A percentile compares a stretch with the other conserved stretches of the same genome.
Conservation (phyloP, 371 early-diverging fungal genomes). For the Nematocida displodere region DNA sequence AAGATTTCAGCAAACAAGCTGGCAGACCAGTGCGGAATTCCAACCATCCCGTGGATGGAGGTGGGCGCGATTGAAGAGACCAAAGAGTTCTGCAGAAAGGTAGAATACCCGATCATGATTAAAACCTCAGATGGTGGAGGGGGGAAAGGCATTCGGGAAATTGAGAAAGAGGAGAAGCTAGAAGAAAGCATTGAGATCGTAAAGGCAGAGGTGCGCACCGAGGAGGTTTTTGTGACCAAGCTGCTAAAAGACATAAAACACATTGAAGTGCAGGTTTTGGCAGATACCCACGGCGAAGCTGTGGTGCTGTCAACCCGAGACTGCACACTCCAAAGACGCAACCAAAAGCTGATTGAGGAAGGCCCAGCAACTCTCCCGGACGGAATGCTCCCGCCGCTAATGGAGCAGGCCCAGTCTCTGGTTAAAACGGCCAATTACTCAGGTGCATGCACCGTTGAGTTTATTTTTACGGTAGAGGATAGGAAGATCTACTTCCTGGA, state of each 20-base stretch:
- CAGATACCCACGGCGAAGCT: constrained; percentile 87
- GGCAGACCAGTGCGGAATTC: constrained; percentile 85
- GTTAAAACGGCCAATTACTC: constrained; percentile 85
- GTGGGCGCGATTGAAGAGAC: constrained; percentile 67
- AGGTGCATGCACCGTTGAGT: constrained; percentile 95
- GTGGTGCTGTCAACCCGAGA: constrained; percentile 92
- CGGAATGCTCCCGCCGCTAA: constrained; percentile 76
- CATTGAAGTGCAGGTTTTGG: constrained; percentile 87
- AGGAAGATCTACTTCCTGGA: constrained; percentile 88
- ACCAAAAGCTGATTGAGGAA: constrained; percentile 92
- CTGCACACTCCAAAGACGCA: constrained; percentile 93
- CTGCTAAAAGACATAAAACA: constrained; percentile 84
- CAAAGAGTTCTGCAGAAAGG: constrained; percentile 71
- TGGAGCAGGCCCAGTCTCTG: constrained; percentile 82
- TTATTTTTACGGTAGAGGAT: constrained; percentile 76
- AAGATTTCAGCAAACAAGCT: constrained; percentile 94
- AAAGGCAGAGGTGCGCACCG: constrained; percentile 71
- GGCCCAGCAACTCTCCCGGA: constrained; percentile 70
- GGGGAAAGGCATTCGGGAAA: constrained; percentile 70
- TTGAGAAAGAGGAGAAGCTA: constrained; percentile 9
- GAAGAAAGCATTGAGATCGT: constrained; percentile 63
- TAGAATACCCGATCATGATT: constrained; percentile 89
- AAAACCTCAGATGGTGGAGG: constrained; percentile 98
- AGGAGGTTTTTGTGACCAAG: constrained; percentile 79
- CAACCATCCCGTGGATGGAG: constrained; percentile 71